Evolutionary conservation across 1,284 basidiomycete species (phyloP).

Genomic region (Sanguinoderma infundibulare): DNA sequence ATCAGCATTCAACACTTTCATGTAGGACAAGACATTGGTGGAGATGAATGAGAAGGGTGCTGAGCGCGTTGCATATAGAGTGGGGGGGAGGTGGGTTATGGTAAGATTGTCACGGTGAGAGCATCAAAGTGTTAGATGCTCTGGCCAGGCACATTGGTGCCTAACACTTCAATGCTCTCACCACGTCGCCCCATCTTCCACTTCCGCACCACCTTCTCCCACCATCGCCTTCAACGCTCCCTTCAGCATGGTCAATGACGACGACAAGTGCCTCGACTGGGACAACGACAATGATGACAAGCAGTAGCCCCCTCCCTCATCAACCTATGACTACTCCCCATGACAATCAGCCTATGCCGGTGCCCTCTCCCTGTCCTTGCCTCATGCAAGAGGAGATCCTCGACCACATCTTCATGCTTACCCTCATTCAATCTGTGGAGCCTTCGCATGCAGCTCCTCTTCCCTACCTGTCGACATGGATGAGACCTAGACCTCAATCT

Average conservation of each 20-base stretch:
- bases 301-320: constrained; percentile 31
- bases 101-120: too few relatives aligned
- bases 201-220: constrained; percentile 1
- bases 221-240: not conserved
- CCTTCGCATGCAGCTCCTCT: constrained; percentile 16
- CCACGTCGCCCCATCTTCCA: constrained; percentile 9
- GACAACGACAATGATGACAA: constrained; percentile 75
- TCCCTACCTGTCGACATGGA: constrained; percentile 63
- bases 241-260: constrained; percentile 59
- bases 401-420: too few relatives aligned
- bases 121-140: too few relatives aligned
- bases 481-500: constrained; percentile 41
- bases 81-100: too few relatives aligned
- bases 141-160: too few relatives aligned
- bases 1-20: too few relatives aligned
- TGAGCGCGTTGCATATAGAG: too few relatives aligned
- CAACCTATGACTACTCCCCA: constrained; percentile 29
- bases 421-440: too few relatives aligned
- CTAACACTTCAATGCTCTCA: too few relatives aligned
- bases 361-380: constrained; percentile 14
- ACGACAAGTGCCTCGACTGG: constrained; percentile 75
- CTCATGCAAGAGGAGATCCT: too few relatives aligned
- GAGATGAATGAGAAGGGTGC: too few relatives aligned
- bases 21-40: too few relatives aligned
- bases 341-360: constrained; percentile 13